Percentiles rank a stretch among this genome's conserved stretches.
Conservation (phyloP, 306 rosid species). For the Quercus wislizeni region DNA sequence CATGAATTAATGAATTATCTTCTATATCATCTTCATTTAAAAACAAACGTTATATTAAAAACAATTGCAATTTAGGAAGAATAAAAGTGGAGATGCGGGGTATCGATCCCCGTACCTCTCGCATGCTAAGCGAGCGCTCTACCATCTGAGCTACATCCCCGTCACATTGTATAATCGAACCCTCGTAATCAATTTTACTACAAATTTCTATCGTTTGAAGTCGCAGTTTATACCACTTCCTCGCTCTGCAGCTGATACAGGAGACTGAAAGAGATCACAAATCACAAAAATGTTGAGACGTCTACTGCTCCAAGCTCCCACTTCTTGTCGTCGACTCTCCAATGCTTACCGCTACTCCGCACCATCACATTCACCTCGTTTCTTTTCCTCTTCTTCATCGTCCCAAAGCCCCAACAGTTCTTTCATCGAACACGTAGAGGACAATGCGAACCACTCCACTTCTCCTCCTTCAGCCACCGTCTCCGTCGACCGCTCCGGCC, state of each 20-base stretch:
- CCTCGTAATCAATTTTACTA: too few species aligned
- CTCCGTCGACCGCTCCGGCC: constrained; percentile 51
- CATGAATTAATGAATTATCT: too few species aligned
- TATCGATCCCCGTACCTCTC: constrained; percentile 92
- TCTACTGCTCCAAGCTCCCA: constrained; percentile 26
- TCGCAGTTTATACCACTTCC: too few species aligned
- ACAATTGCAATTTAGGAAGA: too few species aligned
- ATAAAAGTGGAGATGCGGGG: constrained; percentile 73
- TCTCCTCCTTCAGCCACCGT: constrained; percentile 35
- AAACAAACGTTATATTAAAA: too few species aligned
- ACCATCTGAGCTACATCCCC: constrained; percentile 99
- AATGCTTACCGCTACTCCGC: constrained; percentile 2
- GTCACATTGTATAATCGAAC: rapidly evolving
- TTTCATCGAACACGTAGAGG: constrained; percentile 28
- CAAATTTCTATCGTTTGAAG: too few species aligned
- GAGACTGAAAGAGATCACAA: background rate
- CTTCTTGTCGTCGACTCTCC: constrained; percentile 12
- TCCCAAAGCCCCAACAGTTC: constrained; percentile 24
- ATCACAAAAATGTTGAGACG: constrained; percentile 36
- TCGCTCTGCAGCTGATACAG: background rate
- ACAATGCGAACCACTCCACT: constrained; percentile 14
- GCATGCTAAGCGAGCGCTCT: constrained; percentile 99
- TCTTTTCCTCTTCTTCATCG: constrained; percentile 29
- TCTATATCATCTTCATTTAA: too few species aligned
- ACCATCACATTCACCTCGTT: background rate